phyloP scores from a whole-genome alignment of 1,284 basidiomycete species.

The Bondarzewia mesenterica region DNA sequence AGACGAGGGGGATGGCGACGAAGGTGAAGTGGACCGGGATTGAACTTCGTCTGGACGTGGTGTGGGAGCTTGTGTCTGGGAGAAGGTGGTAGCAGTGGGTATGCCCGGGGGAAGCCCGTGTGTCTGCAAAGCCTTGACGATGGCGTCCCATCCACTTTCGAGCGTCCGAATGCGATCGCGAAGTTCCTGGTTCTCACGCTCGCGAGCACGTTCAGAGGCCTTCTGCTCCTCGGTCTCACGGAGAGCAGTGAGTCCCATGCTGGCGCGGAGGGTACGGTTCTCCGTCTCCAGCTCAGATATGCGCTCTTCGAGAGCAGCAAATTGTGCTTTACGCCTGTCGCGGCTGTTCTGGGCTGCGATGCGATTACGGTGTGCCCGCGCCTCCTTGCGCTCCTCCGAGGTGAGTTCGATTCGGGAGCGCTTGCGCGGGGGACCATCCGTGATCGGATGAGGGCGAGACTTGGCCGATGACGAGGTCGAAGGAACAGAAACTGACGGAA shows the following conservation, averaged over 20 bases:
- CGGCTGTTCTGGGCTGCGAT: constrained; percentile 81
- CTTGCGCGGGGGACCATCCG: constrained; percentile 49
- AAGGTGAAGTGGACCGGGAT: constrained; percentile 18
- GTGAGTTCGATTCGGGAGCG: constrained; percentile 53
- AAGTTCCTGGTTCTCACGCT: constrained; percentile 67
- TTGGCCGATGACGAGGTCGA: constrained; percentile 21
- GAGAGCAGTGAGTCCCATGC: constrained; percentile 24
- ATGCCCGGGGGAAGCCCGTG: constrained; percentile 45
- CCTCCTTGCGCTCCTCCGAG: constrained; percentile 73
- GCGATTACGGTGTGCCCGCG: constrained; percentile 74
- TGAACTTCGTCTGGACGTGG: constrained; percentile 14
- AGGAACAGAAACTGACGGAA: background rate
- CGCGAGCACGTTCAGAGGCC: constrained; percentile 38
- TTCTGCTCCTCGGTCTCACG: constrained; percentile 22
- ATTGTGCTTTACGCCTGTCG: constrained; percentile 74
- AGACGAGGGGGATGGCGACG: constrained; percentile 18
- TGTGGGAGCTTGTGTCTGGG: constrained; percentile 9
- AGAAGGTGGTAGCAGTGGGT: constrained; percentile 15
- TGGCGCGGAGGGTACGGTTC: constrained; percentile 34
- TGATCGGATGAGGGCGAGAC: constrained; percentile 7
- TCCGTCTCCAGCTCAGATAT: constrained; percentile 38
- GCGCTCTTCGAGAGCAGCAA: constrained; percentile 36
- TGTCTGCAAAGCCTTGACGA: constrained; percentile 64
- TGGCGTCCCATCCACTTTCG: constrained; percentile 71
- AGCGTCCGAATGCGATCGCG: constrained; percentile 67